phyloP scores from a whole-genome alignment of 495 filamentous ascomycete species.

The Penicillium fimorum region DNA sequence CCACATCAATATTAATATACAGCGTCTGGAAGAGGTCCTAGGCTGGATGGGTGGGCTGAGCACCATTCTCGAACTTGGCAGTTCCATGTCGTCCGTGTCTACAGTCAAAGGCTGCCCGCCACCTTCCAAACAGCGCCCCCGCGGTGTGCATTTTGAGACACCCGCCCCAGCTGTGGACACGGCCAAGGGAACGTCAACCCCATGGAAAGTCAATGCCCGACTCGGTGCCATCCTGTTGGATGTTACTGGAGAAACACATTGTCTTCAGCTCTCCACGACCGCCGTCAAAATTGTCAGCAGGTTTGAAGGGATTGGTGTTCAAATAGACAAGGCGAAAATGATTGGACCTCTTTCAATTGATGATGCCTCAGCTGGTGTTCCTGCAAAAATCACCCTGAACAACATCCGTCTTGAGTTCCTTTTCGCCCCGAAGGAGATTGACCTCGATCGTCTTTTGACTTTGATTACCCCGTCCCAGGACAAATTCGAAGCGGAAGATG shows the following conservation, averaged over 20 bases:
- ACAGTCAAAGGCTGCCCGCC: conserved; percentile 46
- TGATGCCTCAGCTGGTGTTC: conserved; percentile 45
- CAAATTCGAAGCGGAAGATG: conserved; percentile 88
- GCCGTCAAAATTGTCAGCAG: conserved; percentile 77
- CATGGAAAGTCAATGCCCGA: conserved; percentile 69
- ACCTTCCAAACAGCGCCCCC: conserved; percentile 34
- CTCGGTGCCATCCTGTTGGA: conserved; percentile 73
- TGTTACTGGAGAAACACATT: conserved; percentile 73
- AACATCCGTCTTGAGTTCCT: conserved; percentile 75
- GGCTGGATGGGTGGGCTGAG: conserved; percentile 90
- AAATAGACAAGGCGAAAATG: conserved; percentile 72
- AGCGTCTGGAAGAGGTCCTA: conserved; percentile 80
- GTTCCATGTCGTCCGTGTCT: conserved; percentile 73
- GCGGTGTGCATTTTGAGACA: conserved; percentile 73
- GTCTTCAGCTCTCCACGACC: conserved; percentile 68
- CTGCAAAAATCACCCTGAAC: conserved; percentile 54
- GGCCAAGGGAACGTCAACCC: conserved; percentile 28
- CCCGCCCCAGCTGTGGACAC: conserved; percentile 21
- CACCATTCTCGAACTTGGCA: conserved; percentile 83
- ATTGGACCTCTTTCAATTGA: conserved; percentile 61
- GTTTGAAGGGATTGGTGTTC: conserved; percentile 63
- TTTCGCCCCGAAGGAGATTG: conserved; percentile 67
- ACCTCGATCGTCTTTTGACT: conserved; percentile 77
- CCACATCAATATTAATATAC: conserved; percentile 72
- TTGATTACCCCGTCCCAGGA: conserved; percentile 89